Base-by-base conservation (phyloP, 2,329 filamentous ascomycete species). In the Cordyceps cicadae region DNA sequence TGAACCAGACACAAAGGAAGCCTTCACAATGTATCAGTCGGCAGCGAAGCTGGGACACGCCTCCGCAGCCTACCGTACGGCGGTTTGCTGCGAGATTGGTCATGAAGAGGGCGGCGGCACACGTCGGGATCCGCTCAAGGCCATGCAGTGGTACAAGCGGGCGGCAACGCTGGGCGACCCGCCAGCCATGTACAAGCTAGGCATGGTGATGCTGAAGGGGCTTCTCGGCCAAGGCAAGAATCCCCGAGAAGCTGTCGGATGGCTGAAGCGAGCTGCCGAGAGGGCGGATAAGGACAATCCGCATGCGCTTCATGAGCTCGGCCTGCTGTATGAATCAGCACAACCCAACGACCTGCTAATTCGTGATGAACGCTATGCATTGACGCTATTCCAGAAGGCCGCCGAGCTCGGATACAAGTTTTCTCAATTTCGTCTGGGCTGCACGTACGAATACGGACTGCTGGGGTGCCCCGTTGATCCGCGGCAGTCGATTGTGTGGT, bases 141-240 rank as follows among this genome's bases (percentile, higher is more conserved):
- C 94, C 1, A 92, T 97, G 21, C 93, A 97, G 72, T 99, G 94
- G 94, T 99, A 99, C 74, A 92, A 93, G 72, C 89, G 92, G 49
- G 92, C 94, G 7, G 93, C 94, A 12, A 88, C 88, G 14, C 80
- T 97, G 3, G 93, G 94, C 3, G 93, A 99, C 69, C 88, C 89
- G 1, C 89, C 93, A 0, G 94, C 92, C 34, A 96, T 97, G 91
- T 99, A 97, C 78, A 99, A 99, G 75, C 86, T 97, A 75, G 94
- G 94, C 62, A 96, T 97, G 87, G 96, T 99, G 66, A 78, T 90
- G 63, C 83, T 97, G 59, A 97, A 97, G 74, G 94, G 93, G 12
- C 80, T 97, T 32, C 82, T 99, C n/a, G 92, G 92, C 4, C 92
- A 97, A 71, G 83, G 81, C 26, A 85, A 81, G 69, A 96, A 95